These are phyloP conservation scores for Colletotrichum orbiculare DNA, from an alignment of 2,329 filamentous ascomycete genomes.

Conservation along the genomic window DNA sequence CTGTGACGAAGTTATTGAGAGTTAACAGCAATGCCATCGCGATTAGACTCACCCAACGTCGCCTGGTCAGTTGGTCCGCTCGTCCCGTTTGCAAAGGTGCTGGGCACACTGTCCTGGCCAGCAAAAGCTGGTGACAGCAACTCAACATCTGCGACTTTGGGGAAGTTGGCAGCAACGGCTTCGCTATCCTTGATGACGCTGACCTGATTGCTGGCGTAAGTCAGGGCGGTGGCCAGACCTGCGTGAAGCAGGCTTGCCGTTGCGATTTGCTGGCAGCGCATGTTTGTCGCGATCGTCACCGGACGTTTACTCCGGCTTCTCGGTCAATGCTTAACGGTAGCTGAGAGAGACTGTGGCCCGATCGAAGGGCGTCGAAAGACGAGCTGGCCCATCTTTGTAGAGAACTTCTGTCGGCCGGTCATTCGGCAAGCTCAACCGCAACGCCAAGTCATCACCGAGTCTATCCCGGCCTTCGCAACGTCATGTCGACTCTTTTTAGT, in stretches of 20 bases:
- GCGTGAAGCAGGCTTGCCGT: constrained; percentile 36
- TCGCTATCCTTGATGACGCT: constrained; percentile 39
- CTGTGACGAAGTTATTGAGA: not conserved
- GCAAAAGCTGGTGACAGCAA: constrained; percentile 43
- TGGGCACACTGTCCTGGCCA: constrained; percentile 39
- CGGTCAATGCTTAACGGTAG: no score
- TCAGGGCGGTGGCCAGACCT: constrained; percentile 37
- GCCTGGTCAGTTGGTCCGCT: constrained; percentile 42
- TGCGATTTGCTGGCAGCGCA: constrained; percentile 17
- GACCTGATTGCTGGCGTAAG: constrained; percentile 43
- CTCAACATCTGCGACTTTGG: constrained; percentile 33
- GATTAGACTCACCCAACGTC: constrained; percentile 23
- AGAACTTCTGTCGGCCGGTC: not conserved
- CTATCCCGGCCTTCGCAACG: not conserved
- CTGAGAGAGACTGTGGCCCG: no score
- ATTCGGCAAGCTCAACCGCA: not conserved
- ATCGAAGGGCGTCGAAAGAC: no score
- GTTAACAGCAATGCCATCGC: no score
- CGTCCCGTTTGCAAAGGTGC: constrained; percentile 43
- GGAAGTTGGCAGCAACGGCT: constrained; percentile 38
- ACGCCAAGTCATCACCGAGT: constrained; percentile 22
- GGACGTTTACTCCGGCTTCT: not conserved
- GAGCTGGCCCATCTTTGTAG: no score
- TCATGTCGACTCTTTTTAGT: constrained; percentile 8
- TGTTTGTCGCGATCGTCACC: not conserved